These are phyloP conservation scores for Emmonsiellopsis sp. DNA, from an alignment of 2,329 filamentous ascomycete genomes.

Conservation along the genomic window DNA sequence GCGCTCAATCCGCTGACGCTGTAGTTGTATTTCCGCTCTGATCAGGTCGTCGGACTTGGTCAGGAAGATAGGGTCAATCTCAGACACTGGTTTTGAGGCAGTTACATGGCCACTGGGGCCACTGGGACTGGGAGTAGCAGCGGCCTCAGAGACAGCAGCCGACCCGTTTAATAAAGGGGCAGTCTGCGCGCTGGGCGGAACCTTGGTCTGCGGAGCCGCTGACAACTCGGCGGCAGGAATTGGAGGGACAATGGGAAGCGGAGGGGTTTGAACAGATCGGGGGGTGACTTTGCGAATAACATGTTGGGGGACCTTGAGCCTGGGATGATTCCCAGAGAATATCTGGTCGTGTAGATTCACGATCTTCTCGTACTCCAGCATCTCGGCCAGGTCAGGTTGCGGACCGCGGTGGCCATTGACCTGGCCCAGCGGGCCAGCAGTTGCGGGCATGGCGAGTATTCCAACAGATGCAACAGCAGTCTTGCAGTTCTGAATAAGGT, in stretches of 20 bases:
- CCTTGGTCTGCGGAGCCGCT: slow-evolving; percentile 11
- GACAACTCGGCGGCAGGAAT: slow-evolving; percentile 15
- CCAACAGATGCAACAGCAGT: not conserved
- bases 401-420: slow-evolving; percentile 19
- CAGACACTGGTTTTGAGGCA: slow-evolving; percentile 45
- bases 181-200: slow-evolving; percentile 7
- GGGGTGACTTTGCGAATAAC: slow-evolving; percentile 35
- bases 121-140: slow-evolving; percentile 14
- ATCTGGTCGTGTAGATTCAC: slow-evolving; percentile 71
- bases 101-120: slow-evolving; percentile 9
- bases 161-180: slow-evolving; percentile 12
- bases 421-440: slow-evolving; percentile 5
- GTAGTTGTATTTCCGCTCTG: slow-evolving; percentile 69
- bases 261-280: slow-evolving; percentile 24
- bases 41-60: slow-evolving; percentile 79
- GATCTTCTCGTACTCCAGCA: slow-evolving; percentile 69
- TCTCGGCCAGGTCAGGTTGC: slow-evolving; percentile 41
- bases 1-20: slow-evolving; percentile 72
- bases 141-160: slow-evolving; percentile 10
- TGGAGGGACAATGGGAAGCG: slow-evolving; percentile 20
- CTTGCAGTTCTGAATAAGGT: not conserved
- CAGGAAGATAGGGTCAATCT: slow-evolving; percentile 73
- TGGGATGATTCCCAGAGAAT: slow-evolving; percentile 59
- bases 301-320: slow-evolving; percentile 48
- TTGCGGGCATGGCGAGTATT: not conserved